Evolutionary conservation across 345 rosid genomes (phyloP), one percentile per base, ranked within the genome.

Genomic region (Bretschneidera sinensis): DNA sequence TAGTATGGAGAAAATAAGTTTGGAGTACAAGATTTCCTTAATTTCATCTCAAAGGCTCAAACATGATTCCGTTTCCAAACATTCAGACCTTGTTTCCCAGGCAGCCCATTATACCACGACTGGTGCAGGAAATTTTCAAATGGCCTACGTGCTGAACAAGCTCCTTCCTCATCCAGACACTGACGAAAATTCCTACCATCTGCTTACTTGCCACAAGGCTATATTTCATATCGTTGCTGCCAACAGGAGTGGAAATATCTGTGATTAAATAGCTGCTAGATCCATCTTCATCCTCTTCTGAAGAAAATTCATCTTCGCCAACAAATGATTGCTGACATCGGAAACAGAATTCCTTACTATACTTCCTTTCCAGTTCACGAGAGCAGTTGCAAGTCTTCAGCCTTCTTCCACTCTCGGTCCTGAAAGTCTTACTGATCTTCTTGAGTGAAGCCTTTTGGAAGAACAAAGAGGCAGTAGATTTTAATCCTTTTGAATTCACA

Each of bases 121-220:
- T 78, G 60, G 80, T 59, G 21, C 71, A 78, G 20, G 90, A 87
- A 73, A 87, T 79, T 64, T 95, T 79, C 60, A 94, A 62, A 82
- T 89, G 97, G 62, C 79, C 77, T 20, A 90, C 84, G 24, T 89
- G 74, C 54, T 81, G 96, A 57, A 84, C 85, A 61, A 85, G 91
- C 67, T 89, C 99, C 17, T 76, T 85, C 71, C 80, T 78, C 81
- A 83, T 83, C 99, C 99, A 94, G 20, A 94, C 81, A 9, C 94
- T 85, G 55, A 87, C 77, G 63, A 92, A 92, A 67, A 94, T 89
- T 35, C 99, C 99, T 18, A 94, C 99, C 99, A 94, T 94, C 78
- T 89, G 95, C 72, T 89, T 94, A 55, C 88, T 85, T 17, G 92
- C 85, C 21, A 94, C 79, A 22, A 94, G 81, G 35, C 99, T 69